Evolutionary conservation across 75 land plant genomes (phyloP).

Genomic region (Sequoiadendron giganteum): DNA sequence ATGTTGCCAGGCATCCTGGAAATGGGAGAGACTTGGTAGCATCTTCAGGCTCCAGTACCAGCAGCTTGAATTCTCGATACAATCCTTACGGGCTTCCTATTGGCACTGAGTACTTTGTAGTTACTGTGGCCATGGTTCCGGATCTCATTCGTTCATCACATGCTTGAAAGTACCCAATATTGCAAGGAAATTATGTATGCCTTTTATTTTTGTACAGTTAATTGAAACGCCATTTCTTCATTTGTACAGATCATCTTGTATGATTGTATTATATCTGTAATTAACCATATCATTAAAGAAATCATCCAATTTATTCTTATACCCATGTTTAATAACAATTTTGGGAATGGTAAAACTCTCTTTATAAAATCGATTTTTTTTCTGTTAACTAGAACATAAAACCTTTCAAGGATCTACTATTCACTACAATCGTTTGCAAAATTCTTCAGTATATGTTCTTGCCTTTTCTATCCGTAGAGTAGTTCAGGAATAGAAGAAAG

Average conservation of each 20-base stretch:
- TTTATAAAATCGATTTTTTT: neutral
- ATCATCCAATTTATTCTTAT: neutral
- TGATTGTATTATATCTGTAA: constrained; percentile 2
- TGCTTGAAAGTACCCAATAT: constrained; percentile 38
- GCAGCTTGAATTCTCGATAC: constrained; percentile 22
- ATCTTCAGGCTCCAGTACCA: constrained; percentile 16
- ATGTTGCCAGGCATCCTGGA: constrained; percentile 37
- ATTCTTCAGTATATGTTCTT: neutral
- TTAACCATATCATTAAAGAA: neutral
- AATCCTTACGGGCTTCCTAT: constrained; percentile 84
- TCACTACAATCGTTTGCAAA: neutral
- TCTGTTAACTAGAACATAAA: neutral
- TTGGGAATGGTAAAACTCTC: neutral
- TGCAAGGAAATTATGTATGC: constrained; percentile 28
- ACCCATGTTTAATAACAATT: neutral
- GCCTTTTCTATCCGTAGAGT: neutral
- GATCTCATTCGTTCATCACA: constrained; percentile 60
- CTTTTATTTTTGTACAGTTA: constrained; percentile 6
- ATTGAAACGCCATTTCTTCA: neutral
- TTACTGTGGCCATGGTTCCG: constrained; percentile 98
- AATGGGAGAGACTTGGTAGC: constrained; percentile 17
- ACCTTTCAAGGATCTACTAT: neutral
- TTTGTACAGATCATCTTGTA: neutral
- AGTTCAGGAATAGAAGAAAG: neutral
- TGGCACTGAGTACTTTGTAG: constrained; percentile 88